Conservation (phyloP, 169 alveolate genomes). For the Amoebophrya sp. region DNA sequence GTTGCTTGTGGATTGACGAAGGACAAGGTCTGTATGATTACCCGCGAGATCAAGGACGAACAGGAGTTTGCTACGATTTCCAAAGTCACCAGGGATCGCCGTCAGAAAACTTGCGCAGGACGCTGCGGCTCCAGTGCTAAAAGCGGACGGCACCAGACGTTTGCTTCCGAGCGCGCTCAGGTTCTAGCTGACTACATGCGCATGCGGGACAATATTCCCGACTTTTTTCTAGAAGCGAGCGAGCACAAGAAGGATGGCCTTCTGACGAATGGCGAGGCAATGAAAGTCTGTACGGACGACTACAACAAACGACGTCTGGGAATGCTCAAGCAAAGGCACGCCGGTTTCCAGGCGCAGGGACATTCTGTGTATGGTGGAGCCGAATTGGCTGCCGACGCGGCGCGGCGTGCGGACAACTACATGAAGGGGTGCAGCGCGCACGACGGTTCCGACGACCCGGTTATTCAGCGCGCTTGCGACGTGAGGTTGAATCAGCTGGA, state of each 20-base stretch:
- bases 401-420: background rate
- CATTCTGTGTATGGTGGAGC: background rate
- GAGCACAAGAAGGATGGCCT: background rate
- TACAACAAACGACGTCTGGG: background rate
- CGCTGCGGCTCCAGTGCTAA: background rate
- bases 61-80: background rate
- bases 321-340: background rate
- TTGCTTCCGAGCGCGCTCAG: background rate
- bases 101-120: background rate
- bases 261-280: background rate
- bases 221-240: background rate
- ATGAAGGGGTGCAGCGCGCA: background rate
- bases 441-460: background rate
- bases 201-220: background rate
- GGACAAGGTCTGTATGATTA: background rate
- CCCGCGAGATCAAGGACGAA: background rate
- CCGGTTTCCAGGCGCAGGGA: background rate
- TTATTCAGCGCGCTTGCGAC: constrained; percentile 9
- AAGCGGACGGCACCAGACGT: background rate
- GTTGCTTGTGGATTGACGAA: background rate
- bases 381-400: background rate
- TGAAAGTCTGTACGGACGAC: background rate
- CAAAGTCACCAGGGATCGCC: background rate
- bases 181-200: background rate
- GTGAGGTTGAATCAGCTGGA: background rate